These are phyloP conservation scores for Gentiana dahurica DNA, from an alignment of 257 asterid species.

Conservation along the genomic window DNA sequence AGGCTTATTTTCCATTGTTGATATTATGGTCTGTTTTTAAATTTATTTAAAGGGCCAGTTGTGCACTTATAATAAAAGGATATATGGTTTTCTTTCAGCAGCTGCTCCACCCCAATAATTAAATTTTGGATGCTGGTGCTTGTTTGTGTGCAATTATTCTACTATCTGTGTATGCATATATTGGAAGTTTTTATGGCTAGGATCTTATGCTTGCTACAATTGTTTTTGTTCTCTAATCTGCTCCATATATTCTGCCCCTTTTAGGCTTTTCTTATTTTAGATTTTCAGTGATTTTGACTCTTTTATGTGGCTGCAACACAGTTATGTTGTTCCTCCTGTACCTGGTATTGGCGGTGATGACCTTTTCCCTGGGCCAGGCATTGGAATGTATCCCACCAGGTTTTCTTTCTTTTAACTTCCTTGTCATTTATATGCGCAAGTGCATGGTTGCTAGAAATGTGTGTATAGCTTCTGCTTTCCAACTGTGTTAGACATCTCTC, in stretches of 20 bases:
- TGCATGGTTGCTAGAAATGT: slow-evolving; percentile 1
- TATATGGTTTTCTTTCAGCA: too few relatives aligned
- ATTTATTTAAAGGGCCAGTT: too few relatives aligned
- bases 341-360: slow-evolving; percentile 41
- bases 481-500: too few relatives aligned
- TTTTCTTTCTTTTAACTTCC: slow-evolving; percentile 7
- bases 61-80: too few relatives aligned
- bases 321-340: slow-evolving; percentile 48
- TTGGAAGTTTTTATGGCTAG: too few relatives aligned
- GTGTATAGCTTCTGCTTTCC: neutral
- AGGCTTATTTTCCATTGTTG: neutral
- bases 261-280: neutral
- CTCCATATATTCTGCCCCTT: neutral
- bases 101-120: too few relatives aligned
- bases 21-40: too few relatives aligned
- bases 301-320: slow-evolving; percentile 10
- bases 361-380: slow-evolving; percentile 56
- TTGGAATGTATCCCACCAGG: slow-evolving; percentile 78
- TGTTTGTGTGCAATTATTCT: too few relatives aligned
- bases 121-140: too few relatives aligned
- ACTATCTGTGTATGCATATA: too few relatives aligned
- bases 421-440: neutral
- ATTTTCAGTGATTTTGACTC: too few relatives aligned
- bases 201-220: neutral
- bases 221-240: neutral